Evolutionary conservation across 139 green algal species (phyloP), one percentile per base, ranked within the genome.

Genomic region (Micractinium conductrix): DNA sequence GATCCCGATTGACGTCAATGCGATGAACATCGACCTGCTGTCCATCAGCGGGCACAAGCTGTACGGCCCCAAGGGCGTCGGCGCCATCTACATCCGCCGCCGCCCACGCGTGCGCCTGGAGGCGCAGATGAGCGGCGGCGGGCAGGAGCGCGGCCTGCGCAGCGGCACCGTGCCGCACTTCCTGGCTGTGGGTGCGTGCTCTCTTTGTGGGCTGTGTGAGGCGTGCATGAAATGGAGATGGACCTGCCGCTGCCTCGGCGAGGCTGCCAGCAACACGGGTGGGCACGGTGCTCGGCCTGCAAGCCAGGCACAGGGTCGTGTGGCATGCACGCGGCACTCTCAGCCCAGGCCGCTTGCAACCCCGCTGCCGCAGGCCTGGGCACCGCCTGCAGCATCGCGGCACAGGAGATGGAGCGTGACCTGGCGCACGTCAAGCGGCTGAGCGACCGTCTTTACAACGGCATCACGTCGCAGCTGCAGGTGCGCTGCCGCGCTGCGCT

Each of bases 41-140:
- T 98, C 96, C 53, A 96, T 99, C 88, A 95, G 84, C 78, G 97
- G 94, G 14, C 97, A 99, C 92, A 99, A 99, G 91, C 69, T 99
- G 38, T 99, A 99, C 88, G 97, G 96, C 0, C 97, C 97, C 67
- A 99, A 99, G 91, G 60, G 44, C 44, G 87, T 98, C n/a, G 97
- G 97, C 26, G 97, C 97, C 19, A 91, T 99, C 14, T 99, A 99
- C 90, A 90, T 99, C 37, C 91, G 97, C 71, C 86, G 96, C 37
- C 93, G 97, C 2, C 97, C 97, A 0, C 93, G 97, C 38, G 97
- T 99, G 79, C 90, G 97, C 0, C 88, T 99, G 48, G 95, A 99
- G 91, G 81, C 97, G 3, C 93, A 97, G 79, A 99, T 99, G 90
- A 96, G 84, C 83, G 97, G 97, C 33, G 97, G 97, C 28, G 97